Percentiles rank a stretch among this genome's conserved stretches.
phyloP scores from a whole-genome alignment of 2,329 filamentous ascomycete species.

The Talaromyces sp. region DNA sequence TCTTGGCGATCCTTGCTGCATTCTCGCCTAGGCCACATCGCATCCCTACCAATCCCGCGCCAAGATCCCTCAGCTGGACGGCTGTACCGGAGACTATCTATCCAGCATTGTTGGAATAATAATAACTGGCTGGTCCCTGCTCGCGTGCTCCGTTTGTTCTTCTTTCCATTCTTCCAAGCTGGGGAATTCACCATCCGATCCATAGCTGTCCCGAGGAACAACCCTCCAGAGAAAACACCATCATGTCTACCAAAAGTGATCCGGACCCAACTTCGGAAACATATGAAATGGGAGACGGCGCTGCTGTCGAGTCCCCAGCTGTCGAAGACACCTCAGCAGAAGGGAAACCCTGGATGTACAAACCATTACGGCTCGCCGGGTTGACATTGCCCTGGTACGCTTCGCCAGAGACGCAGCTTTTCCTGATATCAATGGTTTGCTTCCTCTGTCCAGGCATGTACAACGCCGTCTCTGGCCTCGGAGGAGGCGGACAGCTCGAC shows the following conservation, averaged over 20 bases:
- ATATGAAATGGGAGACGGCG: neutral
- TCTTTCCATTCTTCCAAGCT: neutral
- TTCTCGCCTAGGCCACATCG: neutral
- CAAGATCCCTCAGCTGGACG: neutral
- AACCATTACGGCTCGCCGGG: constrained; percentile 50
- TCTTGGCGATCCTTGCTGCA: neutral
- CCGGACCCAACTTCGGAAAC: neutral
- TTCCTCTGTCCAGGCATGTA: constrained; percentile 71
- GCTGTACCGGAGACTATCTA: too few species aligned
- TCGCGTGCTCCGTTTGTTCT: neutral
- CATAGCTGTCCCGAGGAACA: neutral
- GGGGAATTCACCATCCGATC: neutral
- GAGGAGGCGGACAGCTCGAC: constrained; percentile 58
- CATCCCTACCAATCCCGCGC: neutral
- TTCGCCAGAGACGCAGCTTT: constrained; percentile 65
- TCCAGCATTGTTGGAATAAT: neutral
- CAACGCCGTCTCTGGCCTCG: constrained; percentile 62
- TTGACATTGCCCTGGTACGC: constrained; percentile 62
- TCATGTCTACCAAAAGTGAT: neutral
- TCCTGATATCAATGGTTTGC: constrained; percentile 66
- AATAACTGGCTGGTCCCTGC: neutral
- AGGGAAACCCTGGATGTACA: constrained; percentile 59
- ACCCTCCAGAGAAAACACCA: neutral
- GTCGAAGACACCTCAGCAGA: constrained; percentile 1
- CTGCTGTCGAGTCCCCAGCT: neutral